A percentile compares a stretch with the other conserved stretches of the same genome.
These are phyloP conservation scores for Fistulinella cinereoalba DNA, from an alignment of 1,284 basidiomycete genomes.

Conservation along the genomic window DNA sequence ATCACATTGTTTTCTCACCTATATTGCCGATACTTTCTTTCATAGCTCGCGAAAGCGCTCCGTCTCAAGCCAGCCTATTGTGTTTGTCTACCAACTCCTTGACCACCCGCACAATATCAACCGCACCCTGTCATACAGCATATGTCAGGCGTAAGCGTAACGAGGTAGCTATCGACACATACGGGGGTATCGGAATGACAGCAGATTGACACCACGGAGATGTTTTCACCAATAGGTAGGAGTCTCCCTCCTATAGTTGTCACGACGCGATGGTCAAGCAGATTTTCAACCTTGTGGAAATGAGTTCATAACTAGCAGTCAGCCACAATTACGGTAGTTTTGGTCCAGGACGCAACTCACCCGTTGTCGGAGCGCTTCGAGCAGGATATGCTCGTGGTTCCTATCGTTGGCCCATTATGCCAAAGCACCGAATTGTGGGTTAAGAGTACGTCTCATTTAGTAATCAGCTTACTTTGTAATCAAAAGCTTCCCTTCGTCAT, in stretches of 20 bases:
- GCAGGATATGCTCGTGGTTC: conserved; percentile 49
- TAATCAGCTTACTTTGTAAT: conserved; percentile 48
- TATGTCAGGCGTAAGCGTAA: neutral
- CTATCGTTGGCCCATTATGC: conserved; percentile 27
- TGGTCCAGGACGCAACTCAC: conserved; percentile 29
- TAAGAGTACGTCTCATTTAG: neutral
- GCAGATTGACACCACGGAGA: conserved; percentile 57
- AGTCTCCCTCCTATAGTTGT: conserved; percentile 44
- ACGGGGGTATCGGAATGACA: conserved; percentile 67
- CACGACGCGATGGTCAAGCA: conserved; percentile 44
- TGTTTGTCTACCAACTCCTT: neutral
- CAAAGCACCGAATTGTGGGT: neutral
- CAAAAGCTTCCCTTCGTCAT: conserved; percentile 49
- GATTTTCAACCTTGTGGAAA: conserved; percentile 39
- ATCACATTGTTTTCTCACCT: too few relatives aligned
- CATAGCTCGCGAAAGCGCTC: too few relatives aligned
- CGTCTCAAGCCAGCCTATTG: too few relatives aligned
- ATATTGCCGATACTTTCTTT: too few relatives aligned
- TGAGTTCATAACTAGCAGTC: neutral
- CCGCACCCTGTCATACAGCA: neutral
- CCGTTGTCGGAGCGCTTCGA: conserved; percentile 42
- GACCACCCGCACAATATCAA: neutral
- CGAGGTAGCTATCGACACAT: conserved; percentile 15
- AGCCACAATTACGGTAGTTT: neutral
- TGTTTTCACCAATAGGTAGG: conserved; percentile 43